These are phyloP conservation scores for Grifola frondosa DNA, from an alignment of 1,284 basidiomycete genomes.

Conservation along the genomic window DNA sequence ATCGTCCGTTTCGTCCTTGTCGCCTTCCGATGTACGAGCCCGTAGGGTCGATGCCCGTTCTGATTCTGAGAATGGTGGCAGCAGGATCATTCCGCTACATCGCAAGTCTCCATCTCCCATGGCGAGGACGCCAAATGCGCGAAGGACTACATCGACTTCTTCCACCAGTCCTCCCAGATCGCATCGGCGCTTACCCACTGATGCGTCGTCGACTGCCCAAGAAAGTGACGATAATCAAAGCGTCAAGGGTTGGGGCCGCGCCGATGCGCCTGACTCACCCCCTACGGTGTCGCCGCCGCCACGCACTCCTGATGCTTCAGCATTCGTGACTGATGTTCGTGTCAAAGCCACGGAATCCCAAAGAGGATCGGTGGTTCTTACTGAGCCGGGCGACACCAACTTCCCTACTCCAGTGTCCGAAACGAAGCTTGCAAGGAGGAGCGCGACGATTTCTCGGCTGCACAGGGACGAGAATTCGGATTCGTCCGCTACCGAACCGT, in stretches of 20 bases:
- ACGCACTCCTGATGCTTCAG: conserved; percentile 37
- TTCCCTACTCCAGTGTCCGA: conserved; percentile 24
- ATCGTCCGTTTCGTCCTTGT: conserved; percentile 63
- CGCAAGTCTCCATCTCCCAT: conserved; percentile 70
- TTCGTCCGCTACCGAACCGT: conserved; percentile 41
- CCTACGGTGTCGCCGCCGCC: conserved; percentile 43
- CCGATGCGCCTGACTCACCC: conserved; percentile 41
- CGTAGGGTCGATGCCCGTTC: conserved; percentile 33
- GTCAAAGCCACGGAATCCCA: conserved; percentile 31
- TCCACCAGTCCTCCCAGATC: conserved; percentile 25
- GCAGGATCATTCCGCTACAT: conserved; percentile 61
- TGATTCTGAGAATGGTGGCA: conserved; percentile 58
- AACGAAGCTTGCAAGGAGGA: conserved; percentile 31
- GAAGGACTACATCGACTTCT: conserved; percentile 24
- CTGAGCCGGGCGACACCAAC: conserved; percentile 29
- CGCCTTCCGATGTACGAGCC: conserved; percentile 42
- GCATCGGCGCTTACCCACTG: conserved; percentile 21
- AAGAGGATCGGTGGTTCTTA: conserved; percentile 39
- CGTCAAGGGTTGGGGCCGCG: conserved; percentile 33
- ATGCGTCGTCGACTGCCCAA: conserved; percentile 18
- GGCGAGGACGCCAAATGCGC: conserved; percentile 49
- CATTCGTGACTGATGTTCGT: conserved; percentile 23
- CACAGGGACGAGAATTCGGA: conserved; percentile 45
- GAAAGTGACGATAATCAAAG: conserved; percentile 17
- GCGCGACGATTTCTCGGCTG: conserved; percentile 36